Evolutionary conservation across 75 land plant species (phyloP).

Genomic region (Adiantum capillusveneris): DNA sequence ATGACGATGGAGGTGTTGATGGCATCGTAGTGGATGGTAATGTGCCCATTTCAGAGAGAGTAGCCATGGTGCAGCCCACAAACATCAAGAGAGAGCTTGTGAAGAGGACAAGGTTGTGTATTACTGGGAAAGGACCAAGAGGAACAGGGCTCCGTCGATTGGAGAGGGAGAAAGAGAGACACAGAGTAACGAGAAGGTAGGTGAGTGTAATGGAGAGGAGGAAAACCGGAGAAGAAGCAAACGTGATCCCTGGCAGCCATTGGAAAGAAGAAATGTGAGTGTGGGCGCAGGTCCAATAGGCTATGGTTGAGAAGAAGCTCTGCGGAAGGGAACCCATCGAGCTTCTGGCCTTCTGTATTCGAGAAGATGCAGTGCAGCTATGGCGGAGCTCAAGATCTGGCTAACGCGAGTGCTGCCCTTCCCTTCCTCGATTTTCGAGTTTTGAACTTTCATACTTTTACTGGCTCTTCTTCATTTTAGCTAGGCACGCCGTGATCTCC

Average conservation of each 20-base stretch:
- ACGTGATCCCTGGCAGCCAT: constrained; percentile 31
- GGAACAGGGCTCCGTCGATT: constrained; percentile 27
- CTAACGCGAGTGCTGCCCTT: no score
- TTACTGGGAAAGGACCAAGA: constrained; percentile 44
- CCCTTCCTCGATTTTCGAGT: no score
- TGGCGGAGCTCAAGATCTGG: no score
- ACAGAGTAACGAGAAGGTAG: constrained; percentile 34
- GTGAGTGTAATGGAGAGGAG: constrained; percentile 18
- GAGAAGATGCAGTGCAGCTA: no score
- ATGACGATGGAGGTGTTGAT: neutral
- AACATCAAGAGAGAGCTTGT: constrained; percentile 57
- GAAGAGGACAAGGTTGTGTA: constrained; percentile 55
- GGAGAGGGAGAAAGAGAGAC: constrained; percentile 20
- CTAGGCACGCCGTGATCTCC: no score
- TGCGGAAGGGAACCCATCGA: neutral
- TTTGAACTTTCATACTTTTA: no score
- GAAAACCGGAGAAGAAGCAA: constrained; percentile 36
- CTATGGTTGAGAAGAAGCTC: neutral
- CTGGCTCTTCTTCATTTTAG: no score
- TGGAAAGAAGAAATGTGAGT: constrained; percentile 35
- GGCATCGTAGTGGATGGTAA: neutral
- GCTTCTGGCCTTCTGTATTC: no score
- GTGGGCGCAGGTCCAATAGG: constrained; percentile 29
- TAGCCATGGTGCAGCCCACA: constrained; percentile 48
- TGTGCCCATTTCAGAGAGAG: constrained; percentile 1